Percentiles rank a stretch among this genome's conserved stretches.
These are phyloP conservation scores for Pyrus communis DNA, from an alignment of 306 rosid species.

Conservation along the genomic window DNA sequence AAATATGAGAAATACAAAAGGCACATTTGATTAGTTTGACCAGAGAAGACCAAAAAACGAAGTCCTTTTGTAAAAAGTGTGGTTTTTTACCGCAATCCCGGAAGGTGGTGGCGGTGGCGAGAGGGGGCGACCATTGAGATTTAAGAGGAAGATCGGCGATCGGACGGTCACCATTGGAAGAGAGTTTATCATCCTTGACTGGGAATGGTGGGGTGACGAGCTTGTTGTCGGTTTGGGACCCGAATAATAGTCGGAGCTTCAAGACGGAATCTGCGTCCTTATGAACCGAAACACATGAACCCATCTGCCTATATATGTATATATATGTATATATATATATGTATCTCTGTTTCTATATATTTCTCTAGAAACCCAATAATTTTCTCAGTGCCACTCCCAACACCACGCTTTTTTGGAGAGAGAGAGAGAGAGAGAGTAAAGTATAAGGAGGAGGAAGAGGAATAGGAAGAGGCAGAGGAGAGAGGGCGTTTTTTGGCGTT, in stretches of 20 bases:
- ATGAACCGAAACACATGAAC: conserved; percentile 55
- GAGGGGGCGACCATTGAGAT: conserved; percentile 47
- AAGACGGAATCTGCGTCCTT: conserved; percentile 44
- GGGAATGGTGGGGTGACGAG: conserved; percentile 63
- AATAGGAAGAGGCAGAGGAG: background rate
- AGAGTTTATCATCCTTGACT: conserved; percentile 34
- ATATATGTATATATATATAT: no score
- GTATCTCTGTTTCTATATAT: no score
- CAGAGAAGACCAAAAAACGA: background rate
- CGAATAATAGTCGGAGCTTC: conserved; percentile 44
- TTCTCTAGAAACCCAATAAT: conserved; percentile 3
- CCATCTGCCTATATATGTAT: conserved; percentile 36
- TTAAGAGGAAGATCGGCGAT: conserved; percentile 29
- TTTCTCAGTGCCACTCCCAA: conserved; percentile 10
- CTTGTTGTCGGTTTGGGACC: conserved; percentile 42
- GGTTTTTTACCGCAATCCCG: conserved; percentile 29
- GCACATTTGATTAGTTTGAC: background rate
- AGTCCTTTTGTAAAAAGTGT: background rate
- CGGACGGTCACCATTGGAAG: conserved; percentile 28
- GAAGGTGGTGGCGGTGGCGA: conserved; percentile 20
- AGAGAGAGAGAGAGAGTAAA: conserved; percentile 22
- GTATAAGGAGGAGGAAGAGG: conserved; percentile 26
- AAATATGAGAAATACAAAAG: background rate
- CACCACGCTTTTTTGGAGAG: conserved; percentile 22
- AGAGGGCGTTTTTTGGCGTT: conserved; percentile 43